Percentiles rank a stretch among this genome's conserved stretches.
Evolutionary conservation across 768 basidiomycete species (phyloP).

Genomic region (Tylopilus sp.): DNA sequence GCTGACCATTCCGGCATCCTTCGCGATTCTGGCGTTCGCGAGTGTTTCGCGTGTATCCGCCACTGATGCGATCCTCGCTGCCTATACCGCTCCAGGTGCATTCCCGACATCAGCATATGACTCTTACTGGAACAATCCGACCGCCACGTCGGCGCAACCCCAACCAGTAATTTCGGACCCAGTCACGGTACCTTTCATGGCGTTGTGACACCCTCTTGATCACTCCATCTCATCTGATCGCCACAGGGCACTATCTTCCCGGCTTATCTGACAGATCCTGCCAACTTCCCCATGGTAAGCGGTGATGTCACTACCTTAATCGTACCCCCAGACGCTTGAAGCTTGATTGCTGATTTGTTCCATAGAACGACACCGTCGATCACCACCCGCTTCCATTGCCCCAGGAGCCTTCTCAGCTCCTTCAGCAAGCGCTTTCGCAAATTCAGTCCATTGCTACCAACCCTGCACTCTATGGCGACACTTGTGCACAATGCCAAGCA

Average conservation of each 20-base stretch:
- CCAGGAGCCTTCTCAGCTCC: constrained; percentile 32
- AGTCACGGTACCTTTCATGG: constrained; percentile 41
- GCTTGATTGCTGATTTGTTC: not conserved
- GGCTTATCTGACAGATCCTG: constrained; percentile 56
- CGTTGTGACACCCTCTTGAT: no score
- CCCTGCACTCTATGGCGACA: constrained; percentile 34
- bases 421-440: constrained; percentile 37
- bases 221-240: not conserved
- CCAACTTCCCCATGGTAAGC: constrained; percentile 47
- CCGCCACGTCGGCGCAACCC: constrained; percentile 62
- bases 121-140: constrained; percentile 67
- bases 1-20: constrained; percentile 10
- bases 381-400: constrained; percentile 41
- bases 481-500: constrained; percentile 40
- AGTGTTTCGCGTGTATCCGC: not conserved
- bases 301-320: not conserved
- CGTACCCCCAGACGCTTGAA: not conserved
- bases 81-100: constrained; percentile 55
- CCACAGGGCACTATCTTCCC: constrained; percentile 54
- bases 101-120: constrained; percentile 61
- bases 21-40: constrained; percentile 12
- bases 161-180: constrained; percentile 72
- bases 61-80: constrained; percentile 24
- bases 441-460: constrained; percentile 38
- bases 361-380: constrained; percentile 42